These are phyloP conservation scores for Collybiopsis luxurians DNA, from an alignment of 768 basidiomycete species.

Conservation along the genomic window DNA sequence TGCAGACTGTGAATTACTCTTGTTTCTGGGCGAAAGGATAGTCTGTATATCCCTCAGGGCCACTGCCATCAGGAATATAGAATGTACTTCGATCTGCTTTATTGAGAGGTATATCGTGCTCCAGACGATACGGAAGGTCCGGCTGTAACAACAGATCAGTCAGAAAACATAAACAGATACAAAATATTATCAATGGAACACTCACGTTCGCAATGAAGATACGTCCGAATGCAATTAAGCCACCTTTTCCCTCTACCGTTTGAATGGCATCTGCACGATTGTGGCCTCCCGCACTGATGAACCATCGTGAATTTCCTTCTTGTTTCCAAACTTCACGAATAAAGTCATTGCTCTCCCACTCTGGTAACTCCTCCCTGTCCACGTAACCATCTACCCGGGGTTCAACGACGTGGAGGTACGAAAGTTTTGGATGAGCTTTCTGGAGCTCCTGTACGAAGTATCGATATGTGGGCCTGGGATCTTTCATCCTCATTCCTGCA, in stretches of 20 bases:
- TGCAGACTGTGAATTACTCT: not conserved
- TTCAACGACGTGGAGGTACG: slow-evolving; percentile 44
- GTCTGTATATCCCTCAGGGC: slow-evolving; percentile 27
- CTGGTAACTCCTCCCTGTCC: not conserved
- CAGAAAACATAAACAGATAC: not conserved
- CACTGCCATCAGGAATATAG: slow-evolving; percentile 20
- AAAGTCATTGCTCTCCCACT: slow-evolving; percentile 16
- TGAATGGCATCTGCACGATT: slow-evolving; percentile 21
- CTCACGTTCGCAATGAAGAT: slow-evolving; percentile 29
- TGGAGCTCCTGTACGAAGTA: slow-evolving; percentile 38
- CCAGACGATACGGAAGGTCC: slow-evolving; percentile 29
- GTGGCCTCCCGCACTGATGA: slow-evolving; percentile 29
- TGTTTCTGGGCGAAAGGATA: slow-evolving; percentile 21
- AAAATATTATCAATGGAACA: not conserved
- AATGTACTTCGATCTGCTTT: slow-evolving; percentile 23
- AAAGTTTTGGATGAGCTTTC: slow-evolving; percentile 29
- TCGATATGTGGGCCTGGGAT: slow-evolving; percentile 43
- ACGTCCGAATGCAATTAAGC: slow-evolving; percentile 30
- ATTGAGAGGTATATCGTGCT: slow-evolving; percentile 22
- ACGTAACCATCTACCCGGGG: slow-evolving; percentile 18
- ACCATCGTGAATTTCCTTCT: slow-evolving; percentile 8
- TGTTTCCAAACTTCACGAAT: slow-evolving; percentile 21
- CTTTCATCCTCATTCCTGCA: slow-evolving; percentile 40
- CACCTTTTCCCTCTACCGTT: slow-evolving; percentile 20
- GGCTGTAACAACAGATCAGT: slow-evolving; percentile 19